Percentiles rank a stretch among this genome's conserved stretches.
These are phyloP conservation scores for Rhinocladiella mackenziei DNA, from an alignment of 2,329 filamentous ascomycete species.

Conservation along the genomic window DNA sequence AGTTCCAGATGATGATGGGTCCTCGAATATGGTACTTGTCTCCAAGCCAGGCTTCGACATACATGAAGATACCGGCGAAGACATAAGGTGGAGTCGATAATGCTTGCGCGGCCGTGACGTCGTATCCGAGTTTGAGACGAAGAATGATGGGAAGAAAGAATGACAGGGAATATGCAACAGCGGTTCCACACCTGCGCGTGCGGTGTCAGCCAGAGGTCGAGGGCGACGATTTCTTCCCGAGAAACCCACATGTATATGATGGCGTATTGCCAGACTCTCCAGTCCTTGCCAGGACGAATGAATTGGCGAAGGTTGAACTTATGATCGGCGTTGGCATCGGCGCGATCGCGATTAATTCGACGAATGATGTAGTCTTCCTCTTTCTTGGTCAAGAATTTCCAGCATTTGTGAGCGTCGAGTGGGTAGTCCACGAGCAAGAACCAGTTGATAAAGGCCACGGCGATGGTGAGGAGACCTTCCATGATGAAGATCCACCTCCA, in stretches of 20 bases:
- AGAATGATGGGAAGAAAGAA: constrained; percentile 41
- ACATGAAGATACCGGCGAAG: constrained; percentile 36
- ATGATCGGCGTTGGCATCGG: constrained; percentile 50
- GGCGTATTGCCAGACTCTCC: constrained; percentile 3
- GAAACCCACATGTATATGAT: constrained; percentile 1
- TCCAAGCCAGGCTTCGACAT: constrained; percentile 25
- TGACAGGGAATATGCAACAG: constrained; percentile 34
- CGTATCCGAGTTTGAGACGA: constrained; percentile 36
- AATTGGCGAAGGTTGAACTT: constrained; percentile 33
- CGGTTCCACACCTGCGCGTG: not conserved
- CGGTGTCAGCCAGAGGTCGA: constrained; percentile 57
- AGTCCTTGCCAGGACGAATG: constrained; percentile 30
- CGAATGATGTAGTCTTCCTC: constrained; percentile 33
- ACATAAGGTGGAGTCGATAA: constrained; percentile 36
- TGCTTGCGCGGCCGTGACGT: constrained; percentile 32
- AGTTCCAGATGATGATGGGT: constrained; percentile 21
- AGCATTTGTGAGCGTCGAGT: constrained; percentile 31
- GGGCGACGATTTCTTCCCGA: not conserved
- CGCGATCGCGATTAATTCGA: constrained; percentile 51
- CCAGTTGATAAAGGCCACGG: constrained; percentile 28
- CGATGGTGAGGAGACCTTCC: constrained; percentile 26
- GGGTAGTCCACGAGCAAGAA: constrained; percentile 39
- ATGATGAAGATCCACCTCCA: constrained; percentile 31
- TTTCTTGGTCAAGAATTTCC: constrained; percentile 32
- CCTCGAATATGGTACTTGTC: constrained; percentile 25